Evolutionary conservation across 805 yeast species (phyloP), one percentile per base, ranked within the genome.

Genomic region (Saturnispora kantuleensis): DNA sequence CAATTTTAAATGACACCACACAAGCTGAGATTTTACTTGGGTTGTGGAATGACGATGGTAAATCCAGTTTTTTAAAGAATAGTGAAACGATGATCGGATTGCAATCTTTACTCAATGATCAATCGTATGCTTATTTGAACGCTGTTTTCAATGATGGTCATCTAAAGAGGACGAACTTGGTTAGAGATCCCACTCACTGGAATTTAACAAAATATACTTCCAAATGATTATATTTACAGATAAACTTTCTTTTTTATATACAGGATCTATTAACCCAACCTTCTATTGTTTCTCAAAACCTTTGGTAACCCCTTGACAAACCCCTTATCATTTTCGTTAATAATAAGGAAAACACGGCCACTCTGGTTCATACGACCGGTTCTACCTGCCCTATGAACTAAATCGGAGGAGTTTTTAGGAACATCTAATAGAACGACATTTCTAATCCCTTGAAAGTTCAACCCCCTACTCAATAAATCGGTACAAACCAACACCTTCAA

Each of bases 311-410:
- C 95, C 55, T 78, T 80, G 26, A 87, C 81, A 87, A 94, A 87
- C 4, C 84, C 71, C 53, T 81, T 81, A 49, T 77, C 82, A 36
- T 60, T 62, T 50, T 79, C 79, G 49, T 80, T 82, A 26, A 82
- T 81, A 42, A 90, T 76, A 56, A 93, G 67, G 50, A 87, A 81
- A 2, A 86, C 96, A 49, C 96, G 73, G 11, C 98, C 98, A 32
- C 82, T 71, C 56, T 82, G 87, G 38, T 83, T 84, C 84, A 89
- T 81, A 59, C 98, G 68, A 3, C 96, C 97, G 0, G 97, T 90
- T 64, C 98, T 76, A 1, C 98, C 98, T 1, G 86, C 82, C 49
- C 98, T 70, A 60, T 90, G 97, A 16, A 90, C 78, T 48, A 90
- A 68, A 62, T 90, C 97, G 15, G 86, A 80, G 0, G 96, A 76